Conservation (phyloP, 805 yeast species). For the Millerago galiae region DNA sequence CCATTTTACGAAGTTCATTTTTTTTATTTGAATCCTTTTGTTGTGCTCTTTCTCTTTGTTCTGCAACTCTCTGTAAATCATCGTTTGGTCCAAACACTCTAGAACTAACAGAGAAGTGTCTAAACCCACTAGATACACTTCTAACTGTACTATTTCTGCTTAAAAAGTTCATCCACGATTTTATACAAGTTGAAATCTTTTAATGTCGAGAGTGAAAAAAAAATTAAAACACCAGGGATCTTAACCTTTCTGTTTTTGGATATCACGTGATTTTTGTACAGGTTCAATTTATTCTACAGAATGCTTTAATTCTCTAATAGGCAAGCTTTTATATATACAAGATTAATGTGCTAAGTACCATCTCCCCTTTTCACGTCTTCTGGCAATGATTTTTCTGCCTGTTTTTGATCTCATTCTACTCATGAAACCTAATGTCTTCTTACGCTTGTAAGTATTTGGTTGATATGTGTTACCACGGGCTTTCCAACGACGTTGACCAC, state of each 20-base stretch:
- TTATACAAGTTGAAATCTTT: no score
- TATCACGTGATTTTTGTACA: no score
- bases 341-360: conserved; percentile 80
- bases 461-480: conserved; percentile 93
- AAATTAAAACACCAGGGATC: no score
- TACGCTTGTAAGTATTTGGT: conserved; percentile 86
- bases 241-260: no score
- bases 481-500: conserved; percentile 64
- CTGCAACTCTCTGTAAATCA: conserved; percentile 23
- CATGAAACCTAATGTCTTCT: conserved; percentile 84
- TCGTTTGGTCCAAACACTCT: conserved; percentile 19
- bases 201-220: no score
- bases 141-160: background rate
- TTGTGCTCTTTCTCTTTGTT: conserved; percentile 24
- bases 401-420: conserved; percentile 69
- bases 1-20: conserved; percentile 30
- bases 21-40: conserved; percentile 23
- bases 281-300: no score
- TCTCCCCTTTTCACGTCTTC: conserved; percentile 84
- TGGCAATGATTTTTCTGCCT: conserved; percentile 72
- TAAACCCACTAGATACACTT: background rate
- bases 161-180: background rate
- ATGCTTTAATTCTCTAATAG: background rate
- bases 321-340: background rate
- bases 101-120: conserved; percentile 14